Evolutionary conservation across 2,329 filamentous ascomycete genomes (phyloP).

Genomic region (Xylariaceae sp.): DNA sequence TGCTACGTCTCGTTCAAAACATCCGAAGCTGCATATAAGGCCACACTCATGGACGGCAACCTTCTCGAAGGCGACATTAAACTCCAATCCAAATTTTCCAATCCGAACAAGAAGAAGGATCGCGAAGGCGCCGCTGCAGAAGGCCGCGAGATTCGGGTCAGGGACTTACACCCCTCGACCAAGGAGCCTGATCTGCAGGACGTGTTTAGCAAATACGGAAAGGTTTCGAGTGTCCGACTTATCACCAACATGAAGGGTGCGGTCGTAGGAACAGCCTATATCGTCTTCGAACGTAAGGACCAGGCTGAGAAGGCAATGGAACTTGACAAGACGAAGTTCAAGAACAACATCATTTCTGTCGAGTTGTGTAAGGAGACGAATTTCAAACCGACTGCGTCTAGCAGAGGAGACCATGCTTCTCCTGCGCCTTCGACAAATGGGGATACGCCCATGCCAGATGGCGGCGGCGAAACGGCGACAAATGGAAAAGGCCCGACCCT

Average conservation of each 20-base stretch:
- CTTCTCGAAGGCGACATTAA: slow-evolving; percentile 64
- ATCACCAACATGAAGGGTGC: slow-evolving; percentile 64
- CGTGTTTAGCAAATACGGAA: slow-evolving; percentile 72
- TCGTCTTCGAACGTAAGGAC: slow-evolving; percentile 70
- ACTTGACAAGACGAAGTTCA: slow-evolving; percentile 68
- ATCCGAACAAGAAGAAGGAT: slow-evolving; percentile 72
- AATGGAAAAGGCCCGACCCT: slow-evolving; percentile 36
- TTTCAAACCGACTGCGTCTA: slow-evolving; percentile 53
- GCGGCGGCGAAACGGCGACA: slow-evolving; percentile 14
- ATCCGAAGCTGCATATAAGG: slow-evolving; percentile 62
- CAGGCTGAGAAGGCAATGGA: slow-evolving; percentile 64
- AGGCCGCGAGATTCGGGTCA: slow-evolving; percentile 79
- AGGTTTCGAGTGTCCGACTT: slow-evolving; percentile 67
- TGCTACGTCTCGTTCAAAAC: slow-evolving; percentile 91
- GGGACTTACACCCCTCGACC: slow-evolving; percentile 59
- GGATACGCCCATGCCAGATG: slow-evolving; percentile 38
- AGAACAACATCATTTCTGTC: slow-evolving; percentile 64
- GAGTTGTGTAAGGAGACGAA: slow-evolving; percentile 54
- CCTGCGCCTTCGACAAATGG: slow-evolving; percentile 35
- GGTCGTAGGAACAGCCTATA: slow-evolving; percentile 74
- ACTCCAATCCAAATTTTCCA: slow-evolving; percentile 76
- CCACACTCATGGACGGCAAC: slow-evolving; percentile 68
- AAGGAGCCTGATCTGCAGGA: slow-evolving; percentile 66
- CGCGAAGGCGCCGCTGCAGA: slow-evolving; percentile 81
- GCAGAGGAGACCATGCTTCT: slow-evolving; percentile 30